Base-by-base conservation (phyloP, 2,329 filamentous ascomycete genomes). In the Talaromyces sp. region DNA sequence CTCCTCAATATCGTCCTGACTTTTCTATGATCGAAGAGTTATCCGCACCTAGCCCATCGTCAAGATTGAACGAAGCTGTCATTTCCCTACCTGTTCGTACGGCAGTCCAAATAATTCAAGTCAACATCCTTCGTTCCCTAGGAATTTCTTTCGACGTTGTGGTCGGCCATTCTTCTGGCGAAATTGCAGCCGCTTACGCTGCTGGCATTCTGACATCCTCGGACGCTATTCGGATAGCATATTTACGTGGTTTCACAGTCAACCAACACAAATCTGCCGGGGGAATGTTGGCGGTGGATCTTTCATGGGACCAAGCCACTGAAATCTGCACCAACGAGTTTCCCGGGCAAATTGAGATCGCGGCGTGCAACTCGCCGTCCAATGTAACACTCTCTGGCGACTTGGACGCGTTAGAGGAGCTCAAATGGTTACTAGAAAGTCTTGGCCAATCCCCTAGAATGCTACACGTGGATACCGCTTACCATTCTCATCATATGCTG, bases 121-220 rank as follows among this genome's bases (percentile, higher is more conserved):
- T 66, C 8, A 59, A 61, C 21, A 56, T 66, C 21, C 60, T 67
- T 21, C 57, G 59, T 0, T 52, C 63, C 0, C 70, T 70, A 12
- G 71, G 72, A 11, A 59, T 79, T 17, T 48, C 43, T 0, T 69
- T 75, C 6, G 26, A 56, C 7, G 71, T 68, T 3, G 75, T 77
- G 1, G 71, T 79, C 3, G 78, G 79, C 12, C 79, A 81, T 64
- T 80, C 77, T 0, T 77, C 74, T 0, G 79, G 79, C 14, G 79
- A 81, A 63, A 80, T 81, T 11, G 76, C 64, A 2, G 77, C 77
- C 0, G 79, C 75, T 0, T 82, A 79, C 56, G 77, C 78, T 1
- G 74, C 78, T 0, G 79, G 77, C 0, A 67, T 70, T 7, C 60
- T 82, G 12, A 66, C 68, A 1, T 68, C 67, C 4, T 50, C 63